phyloP scores from a whole-genome alignment of 139 green algal species.

The Volvox africanus region DNA sequence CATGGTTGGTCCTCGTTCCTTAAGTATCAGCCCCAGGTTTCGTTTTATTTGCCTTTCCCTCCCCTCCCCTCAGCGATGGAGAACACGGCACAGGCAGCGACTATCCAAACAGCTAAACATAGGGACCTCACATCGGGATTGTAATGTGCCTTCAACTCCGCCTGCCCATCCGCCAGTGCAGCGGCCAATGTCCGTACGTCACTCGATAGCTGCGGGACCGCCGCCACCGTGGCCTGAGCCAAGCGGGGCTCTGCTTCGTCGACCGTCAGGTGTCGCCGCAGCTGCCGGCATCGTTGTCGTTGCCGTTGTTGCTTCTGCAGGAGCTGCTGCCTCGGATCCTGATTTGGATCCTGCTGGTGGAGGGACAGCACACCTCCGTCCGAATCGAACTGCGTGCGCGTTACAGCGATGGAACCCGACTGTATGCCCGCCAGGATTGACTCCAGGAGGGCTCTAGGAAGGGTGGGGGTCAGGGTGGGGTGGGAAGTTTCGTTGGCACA shows the following conservation, averaged over 20 bases:
- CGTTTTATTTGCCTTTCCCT: no score
- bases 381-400: no score
- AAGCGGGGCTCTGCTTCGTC: neutral
- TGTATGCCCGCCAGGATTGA: neutral
- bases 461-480: neutral
- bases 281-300: neutral
- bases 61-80: no score
- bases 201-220: neutral
- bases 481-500: neutral
- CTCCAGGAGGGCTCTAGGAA: neutral
- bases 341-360: neutral
- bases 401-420: neutral
- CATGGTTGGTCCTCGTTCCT: no score
- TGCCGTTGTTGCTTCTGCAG: neutral
- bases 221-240: neutral
- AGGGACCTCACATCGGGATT: neutral
- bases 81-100: no score
- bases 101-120: no score
- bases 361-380: neutral
- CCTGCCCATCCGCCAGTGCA: neutral
- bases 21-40: no score
- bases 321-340: neutral
- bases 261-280: neutral
- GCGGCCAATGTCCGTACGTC: neutral
- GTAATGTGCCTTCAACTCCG: neutral